Base-by-base conservation (phyloP, 805 yeast genomes). In the Saccharomycopsis sp. region DNA sequence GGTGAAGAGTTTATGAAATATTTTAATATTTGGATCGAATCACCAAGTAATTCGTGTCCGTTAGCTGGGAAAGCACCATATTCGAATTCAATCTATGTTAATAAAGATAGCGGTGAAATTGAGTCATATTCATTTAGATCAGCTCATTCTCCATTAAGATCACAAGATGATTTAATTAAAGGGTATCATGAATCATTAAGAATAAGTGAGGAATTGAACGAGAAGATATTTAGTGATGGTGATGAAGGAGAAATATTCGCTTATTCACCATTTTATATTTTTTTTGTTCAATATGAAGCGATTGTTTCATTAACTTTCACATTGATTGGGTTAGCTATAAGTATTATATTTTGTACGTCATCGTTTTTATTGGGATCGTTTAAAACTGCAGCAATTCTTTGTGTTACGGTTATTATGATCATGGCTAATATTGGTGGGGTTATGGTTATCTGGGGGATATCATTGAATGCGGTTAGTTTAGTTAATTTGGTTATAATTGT, bases 61-160 rank as follows among this genome's bases (percentile, higher is more conserved):
- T 65, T 90, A 22, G 97, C 96, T 3, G 98, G 98, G 2, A 84
- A 85, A 56, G 97, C 97, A 0, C 95, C 97, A 0, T 90, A 90
- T 58, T 71, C 84, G 1, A 62, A 68, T 4, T 68, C 88, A 1
- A 65, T 86, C 8, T 63, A 71, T 1, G 63, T 70, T 22, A 68
- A 69, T 45, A 63, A 63, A 24, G 63, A 65, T 1, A 53, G 61
- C 0, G 60, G 60, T 1, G 50, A 53, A 2, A 70, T 87, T 4
- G 52, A 57, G 7, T 67, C 90, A 1, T 76, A 87, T 1, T 70
- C 72, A n/a, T 87, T 90, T 65, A 68, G 97, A 53, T 77, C 90
- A 1, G 72, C 85, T 4, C 97, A 93, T 59, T 59, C 58, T 1
- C 90, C 96, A 1, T 67, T 90, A 50, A 69, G 84, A 49, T 83